Conservation (phyloP, 164 flowering plant species). For the Amborella trichopoda region DNA sequence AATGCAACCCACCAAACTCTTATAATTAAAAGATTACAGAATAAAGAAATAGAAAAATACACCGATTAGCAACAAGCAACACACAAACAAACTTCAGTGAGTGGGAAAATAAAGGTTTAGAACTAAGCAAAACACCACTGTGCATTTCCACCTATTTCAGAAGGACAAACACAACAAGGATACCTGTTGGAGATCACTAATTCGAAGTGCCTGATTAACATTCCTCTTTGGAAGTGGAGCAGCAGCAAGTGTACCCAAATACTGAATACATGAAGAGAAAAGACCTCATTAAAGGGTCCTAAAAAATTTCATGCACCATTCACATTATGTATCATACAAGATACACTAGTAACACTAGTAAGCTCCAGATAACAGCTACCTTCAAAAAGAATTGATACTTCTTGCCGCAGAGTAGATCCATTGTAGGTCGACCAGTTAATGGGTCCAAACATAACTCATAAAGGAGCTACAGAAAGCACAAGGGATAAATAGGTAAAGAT, state of each 20-base stretch:
- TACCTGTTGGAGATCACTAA: slow-evolving; percentile 97
- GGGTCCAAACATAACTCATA: slow-evolving; percentile 88
- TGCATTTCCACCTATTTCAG: too few species aligned
- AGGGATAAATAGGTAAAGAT: background rate
- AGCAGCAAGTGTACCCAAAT: slow-evolving; percentile 63
- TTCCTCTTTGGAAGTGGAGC: slow-evolving; percentile 89
- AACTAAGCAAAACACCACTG: too few species aligned
- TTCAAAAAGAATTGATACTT: slow-evolving; percentile 80
- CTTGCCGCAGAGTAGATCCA: slow-evolving; percentile 68
- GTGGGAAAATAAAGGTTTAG: too few species aligned
- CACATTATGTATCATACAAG: too few species aligned
- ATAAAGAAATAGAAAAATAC: too few species aligned
- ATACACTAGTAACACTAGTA: too few species aligned
- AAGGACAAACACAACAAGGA: background rate
- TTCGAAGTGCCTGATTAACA: slow-evolving; percentile 65
- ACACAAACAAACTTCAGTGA: too few species aligned
- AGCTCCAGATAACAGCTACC: slow-evolving; percentile 37
- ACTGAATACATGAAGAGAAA: slow-evolving; percentile 30
- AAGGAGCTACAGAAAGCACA: slow-evolving; percentile 47
- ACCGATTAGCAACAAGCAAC: too few species aligned
- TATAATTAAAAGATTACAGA: too few species aligned
- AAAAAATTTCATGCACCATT: too few species aligned
- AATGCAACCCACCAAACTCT: too few species aligned
- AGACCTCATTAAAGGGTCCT: background rate
- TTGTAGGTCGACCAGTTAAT: slow-evolving; percentile 61